Percentiles rank a stretch among this genome's conserved stretches.
Conservation (phyloP, 345 rosid genomes). For the Acer yangbiense region DNA sequence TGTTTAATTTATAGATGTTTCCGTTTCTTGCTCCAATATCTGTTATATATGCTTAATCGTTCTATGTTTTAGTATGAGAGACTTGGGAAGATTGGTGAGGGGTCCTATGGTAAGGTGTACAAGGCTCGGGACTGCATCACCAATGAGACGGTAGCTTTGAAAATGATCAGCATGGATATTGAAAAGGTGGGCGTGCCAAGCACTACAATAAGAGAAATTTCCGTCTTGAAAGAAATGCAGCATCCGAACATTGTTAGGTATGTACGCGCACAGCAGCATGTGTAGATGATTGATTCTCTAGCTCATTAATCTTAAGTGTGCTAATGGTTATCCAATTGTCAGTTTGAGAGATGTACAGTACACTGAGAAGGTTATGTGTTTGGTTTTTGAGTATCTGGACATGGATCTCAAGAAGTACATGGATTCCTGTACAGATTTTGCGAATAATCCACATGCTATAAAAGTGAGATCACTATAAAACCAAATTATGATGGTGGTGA, state of each 20-base stretch:
- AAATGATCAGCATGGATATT: too few species aligned
- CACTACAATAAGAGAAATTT: background rate
- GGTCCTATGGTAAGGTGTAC: slow-evolving; percentile 64
- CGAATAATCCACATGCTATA: background rate
- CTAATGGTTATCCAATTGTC: background rate
- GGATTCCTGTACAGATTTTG: background rate
- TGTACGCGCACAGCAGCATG: background rate
- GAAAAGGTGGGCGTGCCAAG: background rate
- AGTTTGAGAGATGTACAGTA: background rate
- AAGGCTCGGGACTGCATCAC: background rate
- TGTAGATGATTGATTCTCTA: background rate
- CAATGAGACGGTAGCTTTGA: background rate
- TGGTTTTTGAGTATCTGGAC: background rate
- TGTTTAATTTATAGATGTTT: background rate
- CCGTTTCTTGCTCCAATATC: background rate
- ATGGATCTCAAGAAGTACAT: background rate
- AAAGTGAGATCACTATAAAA: background rate
- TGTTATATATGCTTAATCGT: background rate
- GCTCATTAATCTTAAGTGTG: background rate
- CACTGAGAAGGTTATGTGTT: background rate
- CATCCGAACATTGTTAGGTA: background rate
- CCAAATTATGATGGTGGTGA: too few species aligned
- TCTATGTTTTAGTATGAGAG: background rate
- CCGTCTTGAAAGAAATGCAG: background rate
- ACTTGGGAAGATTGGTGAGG: slow-evolving; percentile 40